These are phyloP conservation scores for Wickerhamomyces strasburgensis DNA, from an alignment of 805 yeast species.

Conservation along the genomic window DNA sequence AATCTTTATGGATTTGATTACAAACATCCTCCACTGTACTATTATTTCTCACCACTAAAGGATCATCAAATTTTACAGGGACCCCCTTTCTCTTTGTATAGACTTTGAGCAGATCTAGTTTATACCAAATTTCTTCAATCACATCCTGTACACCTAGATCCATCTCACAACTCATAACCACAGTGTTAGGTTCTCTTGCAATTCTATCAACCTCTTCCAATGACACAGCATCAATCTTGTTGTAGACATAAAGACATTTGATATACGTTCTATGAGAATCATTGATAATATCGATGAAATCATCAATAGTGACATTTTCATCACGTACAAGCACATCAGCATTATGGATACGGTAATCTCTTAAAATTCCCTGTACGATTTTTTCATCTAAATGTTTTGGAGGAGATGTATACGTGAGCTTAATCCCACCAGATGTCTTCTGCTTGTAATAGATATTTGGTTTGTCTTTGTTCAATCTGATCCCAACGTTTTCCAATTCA, in stretches of 20 bases:
- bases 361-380: slow-evolving; percentile 66
- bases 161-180: slow-evolving; percentile 88
- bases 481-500: slow-evolving; percentile 92
- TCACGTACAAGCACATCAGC: slow-evolving; percentile 92
- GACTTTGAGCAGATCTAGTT: slow-evolving; percentile 70
- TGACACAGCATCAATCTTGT: slow-evolving; percentile 93
- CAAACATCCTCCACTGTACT: slow-evolving; percentile 84
- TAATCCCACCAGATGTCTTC: slow-evolving; percentile 90
- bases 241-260: slow-evolving; percentile 89
- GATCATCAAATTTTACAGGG: slow-evolving; percentile 77
- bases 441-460: slow-evolving; percentile 75
- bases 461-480: slow-evolving; percentile 71
- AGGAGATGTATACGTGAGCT: slow-evolving; percentile 73
- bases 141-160: slow-evolving; percentile 84
- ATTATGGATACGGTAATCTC: slow-evolving; percentile 86
- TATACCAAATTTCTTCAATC: slow-evolving; percentile 90
- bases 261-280: slow-evolving; percentile 83
- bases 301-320: slow-evolving; percentile 86
- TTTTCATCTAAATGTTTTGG: slow-evolving; percentile 80
- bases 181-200: slow-evolving; percentile 90
- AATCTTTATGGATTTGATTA: slow-evolving; percentile 87
- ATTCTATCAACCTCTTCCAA: slow-evolving; percentile 89
- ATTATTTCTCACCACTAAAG: slow-evolving; percentile 80
- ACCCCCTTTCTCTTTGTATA: slow-evolving; percentile 87
- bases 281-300: slow-evolving; percentile 86